These are phyloP conservation scores for Zygosaccharomyces rouxii DNA, from an alignment of 805 yeast genomes.

Conservation along the genomic window DNA sequence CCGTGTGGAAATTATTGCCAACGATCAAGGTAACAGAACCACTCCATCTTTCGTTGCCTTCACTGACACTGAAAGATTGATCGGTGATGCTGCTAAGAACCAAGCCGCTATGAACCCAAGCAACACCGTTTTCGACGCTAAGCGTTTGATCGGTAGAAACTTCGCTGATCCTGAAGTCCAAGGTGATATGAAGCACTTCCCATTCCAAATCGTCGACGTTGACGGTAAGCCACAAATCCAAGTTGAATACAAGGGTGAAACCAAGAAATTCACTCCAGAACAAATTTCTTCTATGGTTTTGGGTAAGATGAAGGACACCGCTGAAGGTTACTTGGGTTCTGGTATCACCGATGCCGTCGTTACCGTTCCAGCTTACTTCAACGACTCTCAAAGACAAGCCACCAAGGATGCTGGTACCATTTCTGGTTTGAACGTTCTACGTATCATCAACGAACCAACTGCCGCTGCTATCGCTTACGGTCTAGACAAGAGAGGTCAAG, in stretches of 20 bases:
- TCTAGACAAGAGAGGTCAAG: constrained; percentile 61
- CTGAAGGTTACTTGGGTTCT: constrained; percentile 84
- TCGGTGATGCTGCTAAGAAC: constrained; percentile 97
- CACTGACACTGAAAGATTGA: constrained; percentile 91
- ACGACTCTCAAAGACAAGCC: constrained; percentile 96
- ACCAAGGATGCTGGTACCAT: constrained; percentile 95
- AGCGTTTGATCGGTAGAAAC: constrained; percentile 81
- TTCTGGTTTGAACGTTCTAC: constrained; percentile 88
- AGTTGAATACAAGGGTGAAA: constrained; percentile 86
- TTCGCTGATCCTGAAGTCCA: constrained; percentile 57
- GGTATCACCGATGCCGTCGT: constrained; percentile 87
- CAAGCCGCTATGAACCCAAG: constrained; percentile 96
- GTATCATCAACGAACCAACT: constrained; percentile 94
- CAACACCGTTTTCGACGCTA: constrained; percentile 93
- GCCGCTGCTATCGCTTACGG: constrained; percentile 99
- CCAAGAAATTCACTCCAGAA: constrained; percentile 85
- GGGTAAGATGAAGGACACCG: constrained; percentile 88
- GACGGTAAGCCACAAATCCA: constrained; percentile 83
- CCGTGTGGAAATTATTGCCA: constrained; percentile 91
- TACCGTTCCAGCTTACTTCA: constrained; percentile 94
- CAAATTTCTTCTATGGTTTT: constrained; percentile 92
- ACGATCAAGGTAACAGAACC: constrained; percentile 98
- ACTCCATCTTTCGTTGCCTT: constrained; percentile 96
- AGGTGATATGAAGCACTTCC: constrained; percentile 67
- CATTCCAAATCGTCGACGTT: constrained; percentile 73